Evolutionary conservation across 345 rosid species (phyloP), one percentile per base, ranked within the genome.

Genomic region (Dovyalis caffra): DNA sequence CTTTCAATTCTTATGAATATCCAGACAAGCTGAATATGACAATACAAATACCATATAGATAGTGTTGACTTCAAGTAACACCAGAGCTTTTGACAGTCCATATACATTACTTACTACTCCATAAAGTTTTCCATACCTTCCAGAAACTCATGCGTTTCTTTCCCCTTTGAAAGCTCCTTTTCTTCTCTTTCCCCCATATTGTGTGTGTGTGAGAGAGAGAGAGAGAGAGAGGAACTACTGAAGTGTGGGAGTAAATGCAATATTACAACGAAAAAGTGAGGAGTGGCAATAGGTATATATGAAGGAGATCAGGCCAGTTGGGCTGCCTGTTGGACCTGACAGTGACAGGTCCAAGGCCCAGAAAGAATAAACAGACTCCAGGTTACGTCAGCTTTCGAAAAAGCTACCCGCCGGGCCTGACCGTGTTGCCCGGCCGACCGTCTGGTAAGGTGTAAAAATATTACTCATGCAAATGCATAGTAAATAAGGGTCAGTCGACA

Each of bases 261-360:
- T 6, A 14, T 28, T 14, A 31, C 14, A 34, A 53, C 15, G 68
- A 76, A 70, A 72, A 12, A 37, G 57, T 35, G 72, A 53, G 64
- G 38, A 47, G 34, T 35, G 34, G 72, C 8, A 47, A 23, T 28
- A 65, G 28, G 73, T 78, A 64, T 78, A 72, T 79, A 72, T 66
- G 68, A 68, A 77, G 72, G 38, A 28, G 58, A 37, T 31, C 1
- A 16, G 33, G 37, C 45, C 56, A 70, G 67, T 58, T 77, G 83
- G 88, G 85, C 76, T 79, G 78, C 57, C 60, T 10, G 20, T 14
- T 81, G 84, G 86, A 75, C 69, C 80, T 80, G 86, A 78, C 75
- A 83, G 74, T 45, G 84, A 82, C 87, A 77, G 68, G 73, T 80
- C 78, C 82, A 77, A 45, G 82, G 84, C 88, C 89, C 86, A 83